phyloP scores from a whole-genome alignment of 129 eudicot species.

The Kitagawia praeruptora region DNA sequence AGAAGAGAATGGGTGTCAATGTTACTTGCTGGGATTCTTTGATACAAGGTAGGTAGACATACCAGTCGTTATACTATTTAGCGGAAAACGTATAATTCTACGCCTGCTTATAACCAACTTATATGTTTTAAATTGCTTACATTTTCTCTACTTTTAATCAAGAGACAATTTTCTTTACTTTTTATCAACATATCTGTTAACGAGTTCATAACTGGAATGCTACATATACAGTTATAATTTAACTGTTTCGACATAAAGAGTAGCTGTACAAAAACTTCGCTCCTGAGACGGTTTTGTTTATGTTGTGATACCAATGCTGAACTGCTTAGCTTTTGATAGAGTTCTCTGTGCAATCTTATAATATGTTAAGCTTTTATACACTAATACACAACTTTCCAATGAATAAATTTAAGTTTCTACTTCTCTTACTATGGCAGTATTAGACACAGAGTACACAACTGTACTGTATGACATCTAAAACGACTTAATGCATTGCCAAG shows the following conservation, averaged over 20 bases:
- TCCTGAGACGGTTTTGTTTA: not conserved
- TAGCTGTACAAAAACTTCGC: not conserved
- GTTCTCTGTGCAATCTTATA: not conserved
- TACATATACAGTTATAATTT: not conserved
- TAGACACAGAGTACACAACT: not conserved
- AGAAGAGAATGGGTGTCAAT: slow-evolving; percentile 42
- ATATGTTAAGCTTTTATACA: not conserved
- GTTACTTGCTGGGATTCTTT: slow-evolving; percentile 36
- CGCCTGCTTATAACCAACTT: no score
- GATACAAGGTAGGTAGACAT: slow-evolving; percentile 1
- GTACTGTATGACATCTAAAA: slow-evolving; percentile 2
- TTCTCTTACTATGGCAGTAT: not conserved
- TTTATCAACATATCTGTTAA: not conserved
- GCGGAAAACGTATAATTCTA: not conserved
- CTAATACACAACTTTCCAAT: not conserved
- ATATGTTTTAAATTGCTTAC: no score
- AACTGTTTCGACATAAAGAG: not conserved
- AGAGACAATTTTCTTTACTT: not conserved
- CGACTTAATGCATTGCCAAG: not conserved
- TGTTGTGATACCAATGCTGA: not conserved
- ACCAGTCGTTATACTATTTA: not conserved
- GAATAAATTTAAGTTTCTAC: not conserved
- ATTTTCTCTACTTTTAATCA: no score
- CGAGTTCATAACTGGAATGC: not conserved
- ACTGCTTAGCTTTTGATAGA: not conserved